Base-by-base conservation (phyloP, 805 yeast species). In the Ogataea nitratoaversa region DNA sequence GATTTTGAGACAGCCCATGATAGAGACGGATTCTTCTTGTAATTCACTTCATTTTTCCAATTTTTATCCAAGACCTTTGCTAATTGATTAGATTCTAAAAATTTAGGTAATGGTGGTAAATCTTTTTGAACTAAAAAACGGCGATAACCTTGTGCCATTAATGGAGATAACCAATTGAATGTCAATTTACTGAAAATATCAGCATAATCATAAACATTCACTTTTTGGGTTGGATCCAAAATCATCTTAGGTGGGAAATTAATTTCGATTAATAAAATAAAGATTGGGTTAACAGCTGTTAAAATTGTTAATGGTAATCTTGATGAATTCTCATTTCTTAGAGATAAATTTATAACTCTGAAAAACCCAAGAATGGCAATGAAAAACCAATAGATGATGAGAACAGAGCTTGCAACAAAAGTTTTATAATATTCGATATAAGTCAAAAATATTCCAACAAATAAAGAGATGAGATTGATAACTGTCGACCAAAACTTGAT, bases 371-470 rank as follows among this genome's bases (percentile, higher is more conserved):
- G 66, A 5, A 82, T 39, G 1, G 73, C 50, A 30, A 73, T 68
- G 42, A 79, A 68, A 34, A 84, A 65, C 96, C 96, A 91, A 62
- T 76, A 91, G 47, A 82, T 70, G 30, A 91, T 71, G 34, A 89
- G 63, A 0, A 77, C 68, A 2, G 91, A 82, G 49, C 73, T 76
- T 2, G 96, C 79, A 18, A 85, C 74, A 32, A 65, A 70, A 9
- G 79, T 57, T 57, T 84, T 78, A 60, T 72, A 76, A 53, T 79
- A 82, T 58, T 91, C 97, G 43, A 84, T 57, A 61, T 79, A 84
- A 42, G 87, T 83, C 27, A 88, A 61, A 3, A 66, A 62, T 14
- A 74, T 57, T 0, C 79, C 84, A 5, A 84, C 73, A 2, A 71
- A 36, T 12, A 77, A 57, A 1, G 80, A 77, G 2, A 65, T 43